Evolutionary conservation across 305 asterid species (phyloP), one percentile per base, ranked within the genome.

Genomic region (Fraxinus paxiana): DNA sequence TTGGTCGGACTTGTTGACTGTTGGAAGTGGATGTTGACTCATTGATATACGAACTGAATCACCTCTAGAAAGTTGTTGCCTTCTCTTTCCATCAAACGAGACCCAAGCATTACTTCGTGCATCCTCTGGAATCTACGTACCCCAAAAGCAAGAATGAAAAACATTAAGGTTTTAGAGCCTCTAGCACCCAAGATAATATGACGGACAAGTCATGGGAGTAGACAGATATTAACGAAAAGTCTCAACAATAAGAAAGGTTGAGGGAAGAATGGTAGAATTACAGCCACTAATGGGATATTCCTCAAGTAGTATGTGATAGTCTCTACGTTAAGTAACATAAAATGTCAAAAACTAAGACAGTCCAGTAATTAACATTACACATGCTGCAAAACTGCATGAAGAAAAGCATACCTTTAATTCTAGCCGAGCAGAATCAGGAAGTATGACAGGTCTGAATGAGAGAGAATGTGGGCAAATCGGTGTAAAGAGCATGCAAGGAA

Each of bases 101-200:
- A 96, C 99, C 99, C 99, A 96, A n/a, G 94, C 97, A 77, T 92
- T 96, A 89, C 97, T 96, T 71, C 99, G 88, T 71, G 99, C 97
- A 83, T 96, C 98, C 85, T 81, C 92, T 2, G 98, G 98, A 81
- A 96, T 92, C 98, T 94, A 88, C 43, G 34, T 28, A 69, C 2
- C 31, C 35, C 73, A 9, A 13, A 48, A 37, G 3, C 26, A 37
- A 82, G 20, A 38, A 7, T 26, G 56, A 24, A 46, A 61, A n/a
- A 37, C 3, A 30, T n/a, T 10, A 71, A 28, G 30, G 33, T 26
- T 43, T 59, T 59, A 59, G 15, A 6, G 28, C 69, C 26, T 59
- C 56, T 46, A 46, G 56, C 56, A 46, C 18, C 56, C 56, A 46
- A 46, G 56, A 46, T 13, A 46, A 13, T 46, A 15, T 46, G 56